phyloP scores from a whole-genome alignment of 768 basidiomycete species.

The Tricholoma saponaceum region DNA sequence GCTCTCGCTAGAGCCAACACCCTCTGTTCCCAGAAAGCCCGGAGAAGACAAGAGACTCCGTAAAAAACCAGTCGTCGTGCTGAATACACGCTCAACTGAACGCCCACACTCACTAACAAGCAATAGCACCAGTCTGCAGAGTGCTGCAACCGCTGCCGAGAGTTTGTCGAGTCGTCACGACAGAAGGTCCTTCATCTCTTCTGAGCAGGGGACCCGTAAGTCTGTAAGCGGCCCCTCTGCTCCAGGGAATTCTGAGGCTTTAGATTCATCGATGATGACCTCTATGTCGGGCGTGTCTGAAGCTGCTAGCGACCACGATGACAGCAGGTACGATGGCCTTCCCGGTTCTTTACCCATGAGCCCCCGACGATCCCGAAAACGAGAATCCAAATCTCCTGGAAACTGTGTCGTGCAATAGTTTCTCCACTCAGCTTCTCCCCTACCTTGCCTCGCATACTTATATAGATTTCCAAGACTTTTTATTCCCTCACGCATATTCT shows the following conservation, averaged over 20 bases:
- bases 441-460: neutral
- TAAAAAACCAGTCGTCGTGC: slow-evolving; percentile 4
- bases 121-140: slow-evolving; percentile 50
- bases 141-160: slow-evolving; percentile 36
- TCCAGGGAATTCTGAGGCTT: slow-evolving; percentile 6
- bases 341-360: slow-evolving; percentile 30
- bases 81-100: slow-evolving; percentile 22
- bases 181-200: slow-evolving; percentile 7
- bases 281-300: slow-evolving; percentile 16
- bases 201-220: slow-evolving; percentile 8
- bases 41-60: slow-evolving; percentile 8
- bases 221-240: slow-evolving; percentile 9
- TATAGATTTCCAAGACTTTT: slow-evolving; percentile 10
- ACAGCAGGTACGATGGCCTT: slow-evolving; percentile 16
- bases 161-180: slow-evolving; percentile 22
- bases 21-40: slow-evolving; percentile 20
- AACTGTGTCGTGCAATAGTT: slow-evolving; percentile 40
- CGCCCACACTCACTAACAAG: slow-evolving; percentile 55
- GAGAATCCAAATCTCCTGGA: slow-evolving; percentile 28
- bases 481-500: slow-evolving; percentile 10
- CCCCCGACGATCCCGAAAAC: slow-evolving; percentile 28
- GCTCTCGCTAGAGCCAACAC: slow-evolving; percentile 39
- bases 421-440: neutral
- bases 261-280: slow-evolving; percentile 29
- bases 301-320: slow-evolving; percentile 25